Evolutionary conservation across 2,329 filamentous ascomycete species (phyloP).

Genomic region (Tricladium varicosporioides): DNA sequence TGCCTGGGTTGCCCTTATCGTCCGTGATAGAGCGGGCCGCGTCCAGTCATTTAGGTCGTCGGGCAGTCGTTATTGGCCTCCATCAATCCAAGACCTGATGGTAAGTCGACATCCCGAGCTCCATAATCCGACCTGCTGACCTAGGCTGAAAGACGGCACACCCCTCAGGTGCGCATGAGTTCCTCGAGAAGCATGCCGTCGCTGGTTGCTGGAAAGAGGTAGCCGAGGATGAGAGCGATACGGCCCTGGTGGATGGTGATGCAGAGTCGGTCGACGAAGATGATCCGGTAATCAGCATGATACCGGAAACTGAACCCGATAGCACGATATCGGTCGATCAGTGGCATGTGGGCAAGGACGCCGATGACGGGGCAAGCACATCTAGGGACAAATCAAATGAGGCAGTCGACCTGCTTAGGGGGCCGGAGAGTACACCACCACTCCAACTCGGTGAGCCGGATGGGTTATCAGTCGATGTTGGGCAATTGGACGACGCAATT

Average conservation of each 20-base stretch:
- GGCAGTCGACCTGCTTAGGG: slow-evolving; percentile 1
- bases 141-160: slow-evolving; percentile 6
- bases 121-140: background rate
- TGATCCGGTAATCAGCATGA: slow-evolving; percentile 9
- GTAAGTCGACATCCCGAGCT: slow-evolving; percentile 4
- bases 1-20: slow-evolving; percentile 13
- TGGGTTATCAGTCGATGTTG: background rate
- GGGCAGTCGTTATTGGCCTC: slow-evolving; percentile 9
- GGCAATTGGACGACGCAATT: slow-evolving; percentile 1
- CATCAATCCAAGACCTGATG: slow-evolving; percentile 13
- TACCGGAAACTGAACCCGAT: slow-evolving; percentile 2
- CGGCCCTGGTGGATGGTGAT: slow-evolving; percentile 3
- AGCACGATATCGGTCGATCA: slow-evolving; percentile 1
- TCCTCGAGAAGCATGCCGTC: slow-evolving; percentile 13
- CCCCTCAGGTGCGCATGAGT: slow-evolving; percentile 8
- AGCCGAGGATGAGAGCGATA: slow-evolving; percentile 10
- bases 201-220: slow-evolving; percentile 15
- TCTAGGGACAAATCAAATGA: slow-evolving; percentile 2
- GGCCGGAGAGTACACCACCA: slow-evolving; percentile 7
- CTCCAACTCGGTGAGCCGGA: slow-evolving; percentile 1
- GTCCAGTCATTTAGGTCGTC: slow-evolving; percentile 12
- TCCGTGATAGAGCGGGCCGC: slow-evolving; percentile 13
- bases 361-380: background rate
- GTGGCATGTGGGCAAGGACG: background rate
- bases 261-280: slow-evolving; percentile 3